Percentiles rank a stretch among this genome's conserved stretches.
Evolutionary conservation across 495 filamentous ascomycete genomes (phyloP).

Genomic region (Podospora appendiculata): DNA sequence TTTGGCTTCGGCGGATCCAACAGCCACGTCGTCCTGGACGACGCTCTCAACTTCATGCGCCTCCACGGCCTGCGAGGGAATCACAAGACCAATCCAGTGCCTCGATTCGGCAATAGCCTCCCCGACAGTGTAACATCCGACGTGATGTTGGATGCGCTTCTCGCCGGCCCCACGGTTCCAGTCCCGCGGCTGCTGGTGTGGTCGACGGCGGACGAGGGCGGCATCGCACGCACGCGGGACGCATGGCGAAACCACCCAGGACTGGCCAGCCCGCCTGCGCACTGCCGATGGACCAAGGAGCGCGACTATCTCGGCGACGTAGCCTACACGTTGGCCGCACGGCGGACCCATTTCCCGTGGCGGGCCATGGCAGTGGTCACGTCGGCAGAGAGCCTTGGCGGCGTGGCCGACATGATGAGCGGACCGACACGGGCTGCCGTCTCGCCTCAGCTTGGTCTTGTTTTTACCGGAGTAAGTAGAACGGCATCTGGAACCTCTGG

Average conservation of each 20-base stretch:
- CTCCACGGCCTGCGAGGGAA: not conserved
- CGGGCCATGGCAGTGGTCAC: conserved; percentile 20
- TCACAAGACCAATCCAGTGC: not conserved
- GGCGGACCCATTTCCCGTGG: conserved; percentile 19
- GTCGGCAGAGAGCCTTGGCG: not conserved
- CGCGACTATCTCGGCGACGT: conserved; percentile 8
- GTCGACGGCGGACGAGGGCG: conserved; percentile 21
- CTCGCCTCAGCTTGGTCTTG: not conserved
- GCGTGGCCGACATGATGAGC: not conserved
- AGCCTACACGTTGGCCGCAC: conserved; percentile 23
- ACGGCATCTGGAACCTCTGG: not conserved
- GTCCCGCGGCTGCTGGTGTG: conserved; percentile 17
- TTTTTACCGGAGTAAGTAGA: not conserved
- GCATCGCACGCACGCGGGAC: conserved; percentile 11
- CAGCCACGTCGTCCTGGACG: conserved; percentile 14
- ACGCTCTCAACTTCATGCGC: conserved; percentile 8
- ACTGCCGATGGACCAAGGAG: not conserved
- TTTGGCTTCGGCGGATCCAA: no score
- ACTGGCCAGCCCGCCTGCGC: no score
- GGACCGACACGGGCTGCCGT: not conserved
- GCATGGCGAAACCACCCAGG: not conserved
- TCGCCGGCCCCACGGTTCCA: no score
- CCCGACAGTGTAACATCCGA: not conserved
- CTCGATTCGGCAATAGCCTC: not conserved
- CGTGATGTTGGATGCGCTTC: no score